Base-by-base conservation (phyloP, 257 asterid genomes). In the Penstemon barbatus region DNA sequence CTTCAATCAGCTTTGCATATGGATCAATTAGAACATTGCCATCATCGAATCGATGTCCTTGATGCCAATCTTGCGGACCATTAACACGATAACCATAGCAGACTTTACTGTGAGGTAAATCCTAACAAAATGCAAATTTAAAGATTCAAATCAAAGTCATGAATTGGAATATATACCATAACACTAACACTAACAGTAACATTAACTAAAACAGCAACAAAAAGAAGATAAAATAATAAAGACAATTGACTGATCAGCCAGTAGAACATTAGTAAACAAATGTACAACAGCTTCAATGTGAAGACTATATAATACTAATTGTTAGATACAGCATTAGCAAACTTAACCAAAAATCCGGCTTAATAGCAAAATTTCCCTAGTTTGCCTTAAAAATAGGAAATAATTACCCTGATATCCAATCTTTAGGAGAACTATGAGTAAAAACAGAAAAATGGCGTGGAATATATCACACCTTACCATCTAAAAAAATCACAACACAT, bases 1-100 rank as follows among this genome's bases (percentile, higher is more conserved):
- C 99, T 80, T 93, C 99, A 82, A 93, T 60, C 72, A 93, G 75
- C 83, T 85, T 93, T 75, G 97, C 95, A 58, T 93, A 93, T 6
- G 99, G 99, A 82, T 93, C 99, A 57, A 93, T 74, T 66, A 93
- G 78, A 68, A 90, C 64, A 68, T 73, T 83, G 58, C 74, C 74
- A 63, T 61, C 63, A 77, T 93, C 96, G 82, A 85, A 93, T 58
- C 99, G 91, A 81, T 93, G 96, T 37, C 99, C 99, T 73, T 85
- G 85, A 80, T 69, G 75, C 97, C 99, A 93, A 70, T 77, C 87
- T 80, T 57, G 81, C 63, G 96, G 89, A 71, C 99, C 97, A 81
- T 93, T 88, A 45, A 89, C 70, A 49, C 87, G 94, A 65, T 93
- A 93, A 62, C 91, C 92, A 70, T 93, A 93, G 62, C 80, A 79